A percentile compares a stretch with the other conserved stretches of the same genome.
These are phyloP conservation scores for Lactarius hatsudake DNA, from an alignment of 768 basidiomycete genomes.

Conservation along the genomic window DNA sequence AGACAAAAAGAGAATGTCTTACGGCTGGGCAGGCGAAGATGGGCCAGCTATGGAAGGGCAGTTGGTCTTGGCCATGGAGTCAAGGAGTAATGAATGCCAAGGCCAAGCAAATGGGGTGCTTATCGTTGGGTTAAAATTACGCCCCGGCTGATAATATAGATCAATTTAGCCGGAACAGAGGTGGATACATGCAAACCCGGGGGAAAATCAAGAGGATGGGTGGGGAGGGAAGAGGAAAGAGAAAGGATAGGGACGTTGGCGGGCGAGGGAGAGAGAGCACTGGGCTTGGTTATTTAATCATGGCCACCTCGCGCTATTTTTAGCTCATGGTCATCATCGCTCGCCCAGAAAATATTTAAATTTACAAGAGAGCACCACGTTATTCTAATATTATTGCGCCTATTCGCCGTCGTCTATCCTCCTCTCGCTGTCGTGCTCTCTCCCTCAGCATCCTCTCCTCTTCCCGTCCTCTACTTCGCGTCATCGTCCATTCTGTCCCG, in stretches of 20 bases:
- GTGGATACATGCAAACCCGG: background rate
- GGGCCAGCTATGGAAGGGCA: constrained; percentile 14
- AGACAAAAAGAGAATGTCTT: background rate
- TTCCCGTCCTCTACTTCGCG: constrained; percentile 40
- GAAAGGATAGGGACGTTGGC: background rate
- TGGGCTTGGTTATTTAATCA: background rate
- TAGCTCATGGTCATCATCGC: background rate
- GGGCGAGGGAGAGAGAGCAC: background rate
- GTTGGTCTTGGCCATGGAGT: constrained; percentile 33
- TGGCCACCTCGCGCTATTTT: background rate
- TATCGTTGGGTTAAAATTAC: background rate
- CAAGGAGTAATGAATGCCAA: constrained; percentile 5
- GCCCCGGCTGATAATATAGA: background rate
- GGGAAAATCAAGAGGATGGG: background rate
- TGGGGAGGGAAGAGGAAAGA: too few relatives aligned
- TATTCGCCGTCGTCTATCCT: constrained; percentile 50
- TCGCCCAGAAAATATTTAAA: background rate
- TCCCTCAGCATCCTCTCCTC: constrained; percentile 37
- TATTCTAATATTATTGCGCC: constrained; percentile 6
- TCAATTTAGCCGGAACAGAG: background rate
- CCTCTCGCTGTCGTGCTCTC: constrained; percentile 47
- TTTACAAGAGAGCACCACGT: background rate
- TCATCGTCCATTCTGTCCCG: constrained; percentile 57
- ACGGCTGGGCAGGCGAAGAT: constrained; percentile 13
- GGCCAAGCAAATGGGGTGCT: constrained; percentile 14